These are phyloP conservation scores for Vigna unguiculata DNA, from an alignment of 306 rosid genomes.

Conservation along the genomic window DNA sequence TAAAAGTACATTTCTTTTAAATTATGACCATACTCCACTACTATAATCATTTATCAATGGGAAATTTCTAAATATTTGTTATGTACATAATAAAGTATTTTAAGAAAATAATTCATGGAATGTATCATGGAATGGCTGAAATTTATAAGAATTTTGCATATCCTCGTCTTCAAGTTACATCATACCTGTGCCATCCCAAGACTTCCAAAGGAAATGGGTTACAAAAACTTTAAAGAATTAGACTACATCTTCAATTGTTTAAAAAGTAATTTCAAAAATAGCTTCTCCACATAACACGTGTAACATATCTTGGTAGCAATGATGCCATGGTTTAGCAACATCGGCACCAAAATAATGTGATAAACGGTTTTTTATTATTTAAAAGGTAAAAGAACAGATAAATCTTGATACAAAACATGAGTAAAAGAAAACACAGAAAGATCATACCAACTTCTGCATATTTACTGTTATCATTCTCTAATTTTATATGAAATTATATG, in stretches of 20 bases:
- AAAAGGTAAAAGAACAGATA: no score
- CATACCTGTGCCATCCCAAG: neutral
- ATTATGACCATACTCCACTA: neutral
- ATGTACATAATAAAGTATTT: neutral
- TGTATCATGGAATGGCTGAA: neutral
- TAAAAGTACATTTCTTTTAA: neutral
- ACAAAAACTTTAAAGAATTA: neutral
- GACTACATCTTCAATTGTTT: no score
- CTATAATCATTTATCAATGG: neutral
- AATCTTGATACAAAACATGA: no score
- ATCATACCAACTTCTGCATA: constrained; percentile 11
- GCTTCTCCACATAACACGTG: neutral
- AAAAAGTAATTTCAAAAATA: no score
- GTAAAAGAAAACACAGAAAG: no score
- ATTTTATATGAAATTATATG: constrained; percentile 14
- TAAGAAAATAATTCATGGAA: neutral
- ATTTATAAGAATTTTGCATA: neutral
- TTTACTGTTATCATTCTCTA: neutral
- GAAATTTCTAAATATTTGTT: neutral
- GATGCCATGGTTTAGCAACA: neutral
- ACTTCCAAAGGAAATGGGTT: neutral
- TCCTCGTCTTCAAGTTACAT: neutral
- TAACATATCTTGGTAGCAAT: constrained; percentile 6
- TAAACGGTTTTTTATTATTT: neutral
- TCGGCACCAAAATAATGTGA: neutral